Evolutionary conservation across 306 rosid genomes (phyloP), one percentile per base, ranked within the genome.

Genomic region (Phaseolus lunatus): DNA sequence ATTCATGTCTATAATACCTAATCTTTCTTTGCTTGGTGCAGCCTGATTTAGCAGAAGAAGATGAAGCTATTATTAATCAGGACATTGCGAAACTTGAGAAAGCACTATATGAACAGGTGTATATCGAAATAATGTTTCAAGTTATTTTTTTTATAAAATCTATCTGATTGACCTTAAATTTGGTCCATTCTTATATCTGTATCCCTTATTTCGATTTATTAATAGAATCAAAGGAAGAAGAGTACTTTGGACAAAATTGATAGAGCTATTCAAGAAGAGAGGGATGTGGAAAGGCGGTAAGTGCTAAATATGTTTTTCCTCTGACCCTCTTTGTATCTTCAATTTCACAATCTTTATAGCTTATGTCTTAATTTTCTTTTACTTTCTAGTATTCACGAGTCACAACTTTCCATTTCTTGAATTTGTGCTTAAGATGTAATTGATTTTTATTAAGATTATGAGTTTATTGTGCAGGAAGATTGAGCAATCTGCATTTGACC

Each of bases 41-140:
- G 98, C 96, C 98, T 69, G 92, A 88, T 86, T 88, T 93, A 78
- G 78, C 89, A 3, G 91, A 90, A 73, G 94, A 91, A 85, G 97
- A 92, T 73, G 97, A 93, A 69, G 85, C 78, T 26, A 84, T 91
- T 72, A 85, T 91, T 75, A 85, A 79, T 74, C 89, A 88, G 73
- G 91, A 90, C 78, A 91, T 91, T 78, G 61, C 83, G 83, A 92
- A 83, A 85, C 91, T 88, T 19, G 83, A 88, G 80, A 84, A 89
- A 85, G 85, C 83, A 39, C 77, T 91, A 41, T 79, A 71, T 20
- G 89, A 87, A 81, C 91, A 91, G 98, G 98, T 93, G 61, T 73
- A 45, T 63, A 74, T 72, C 54, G 13, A 78, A 47, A 15, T 5
- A 16, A 49, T 31, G n/a, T 39, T 53, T 67, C 13, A 39, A 2